Evolutionary conservation across 495 filamentous ascomycete genomes (phyloP).

Genomic region (Podospora sp.): DNA sequence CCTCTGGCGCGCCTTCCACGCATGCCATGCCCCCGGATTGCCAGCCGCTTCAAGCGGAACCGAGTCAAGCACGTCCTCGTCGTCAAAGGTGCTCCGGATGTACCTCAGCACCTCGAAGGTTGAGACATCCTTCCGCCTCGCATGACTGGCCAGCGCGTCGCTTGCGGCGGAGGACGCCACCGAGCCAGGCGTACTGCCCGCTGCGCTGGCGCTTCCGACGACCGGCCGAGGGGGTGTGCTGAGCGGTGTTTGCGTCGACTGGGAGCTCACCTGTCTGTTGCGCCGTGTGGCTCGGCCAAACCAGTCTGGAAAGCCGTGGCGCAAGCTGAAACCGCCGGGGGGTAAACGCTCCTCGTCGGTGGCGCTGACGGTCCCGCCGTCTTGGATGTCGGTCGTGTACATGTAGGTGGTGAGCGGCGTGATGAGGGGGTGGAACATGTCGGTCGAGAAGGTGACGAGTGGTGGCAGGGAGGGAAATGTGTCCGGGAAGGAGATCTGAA

Average conservation of each 20-base stretch:
- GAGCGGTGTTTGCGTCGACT: constrained; percentile 34
- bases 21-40: constrained; percentile 87
- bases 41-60: constrained; percentile 80
- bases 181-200: constrained; percentile 38
- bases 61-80: constrained; percentile 72
- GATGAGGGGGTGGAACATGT: constrained; percentile 93
- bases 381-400: constrained; percentile 73
- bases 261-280: constrained; percentile 31
- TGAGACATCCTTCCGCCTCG: constrained; percentile 38
- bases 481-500: constrained; percentile 83
- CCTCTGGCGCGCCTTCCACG: constrained; percentile 72
- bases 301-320: constrained; percentile 90
- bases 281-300: constrained; percentile 57
- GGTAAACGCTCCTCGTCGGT: constrained; percentile 79
- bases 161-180: constrained; percentile 25
- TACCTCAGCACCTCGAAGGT: constrained; percentile 73
- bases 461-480: constrained; percentile 80
- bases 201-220: constrained; percentile 8
- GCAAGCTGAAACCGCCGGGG: constrained; percentile 83
- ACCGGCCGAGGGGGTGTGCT: constrained; percentile 28
- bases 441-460: constrained; percentile 81
- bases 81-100: constrained; percentile 77
- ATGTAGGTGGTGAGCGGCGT: constrained; percentile 88
- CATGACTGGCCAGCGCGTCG: constrained; percentile 8
- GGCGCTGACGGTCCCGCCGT: constrained; percentile 73